Conservation (phyloP, 176 grass and related monocot genomes). For the Oryza coarctata region DNA sequence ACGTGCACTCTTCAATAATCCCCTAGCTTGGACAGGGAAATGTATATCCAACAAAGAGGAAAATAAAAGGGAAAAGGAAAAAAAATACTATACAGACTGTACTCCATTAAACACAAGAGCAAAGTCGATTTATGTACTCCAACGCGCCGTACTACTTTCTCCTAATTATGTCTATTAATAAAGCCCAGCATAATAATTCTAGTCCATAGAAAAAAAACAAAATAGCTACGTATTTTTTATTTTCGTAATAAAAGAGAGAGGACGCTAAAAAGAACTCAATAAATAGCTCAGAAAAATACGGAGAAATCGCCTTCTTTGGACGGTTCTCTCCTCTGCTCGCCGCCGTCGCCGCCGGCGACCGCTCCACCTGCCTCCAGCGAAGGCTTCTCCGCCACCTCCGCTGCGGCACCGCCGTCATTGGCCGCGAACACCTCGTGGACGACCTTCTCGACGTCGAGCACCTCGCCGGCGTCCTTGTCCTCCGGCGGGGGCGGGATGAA, state of each 20-base stretch:
- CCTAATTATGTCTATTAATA: not conserved
- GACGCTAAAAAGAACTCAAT: not conserved
- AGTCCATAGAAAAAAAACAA: not conserved
- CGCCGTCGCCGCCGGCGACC: not conserved
- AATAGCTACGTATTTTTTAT: not conserved
- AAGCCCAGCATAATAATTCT: not conserved
- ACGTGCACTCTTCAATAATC: slow-evolving; percentile 20
- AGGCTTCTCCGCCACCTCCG: not conserved
- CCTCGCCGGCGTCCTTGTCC: slow-evolving; percentile 21
- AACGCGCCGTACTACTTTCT: not conserved
- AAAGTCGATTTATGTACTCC: slow-evolving; percentile 36
- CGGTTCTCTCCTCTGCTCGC: slow-evolving; percentile 34
- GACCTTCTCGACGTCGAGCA: slow-evolving; percentile 82
- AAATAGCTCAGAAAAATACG: slow-evolving; percentile 48
- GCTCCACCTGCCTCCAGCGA: not conserved
- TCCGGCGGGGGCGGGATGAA: slow-evolving; percentile 55
- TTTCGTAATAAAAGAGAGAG: not conserved
- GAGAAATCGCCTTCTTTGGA: slow-evolving; percentile 58
- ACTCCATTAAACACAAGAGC: not conserved
- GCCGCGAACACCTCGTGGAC: slow-evolving; percentile 69
- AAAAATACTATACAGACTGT: not conserved
- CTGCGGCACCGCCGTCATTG: slow-evolving; percentile 13
- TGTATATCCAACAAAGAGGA: not conserved
- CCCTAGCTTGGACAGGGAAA: not conserved
- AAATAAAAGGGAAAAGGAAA: not conserved